Evolutionary conservation across 2,329 filamentous ascomycete species (phyloP), one percentile per base, ranked within the genome.

Genomic region (Colletotrichum simmondsii): DNA sequence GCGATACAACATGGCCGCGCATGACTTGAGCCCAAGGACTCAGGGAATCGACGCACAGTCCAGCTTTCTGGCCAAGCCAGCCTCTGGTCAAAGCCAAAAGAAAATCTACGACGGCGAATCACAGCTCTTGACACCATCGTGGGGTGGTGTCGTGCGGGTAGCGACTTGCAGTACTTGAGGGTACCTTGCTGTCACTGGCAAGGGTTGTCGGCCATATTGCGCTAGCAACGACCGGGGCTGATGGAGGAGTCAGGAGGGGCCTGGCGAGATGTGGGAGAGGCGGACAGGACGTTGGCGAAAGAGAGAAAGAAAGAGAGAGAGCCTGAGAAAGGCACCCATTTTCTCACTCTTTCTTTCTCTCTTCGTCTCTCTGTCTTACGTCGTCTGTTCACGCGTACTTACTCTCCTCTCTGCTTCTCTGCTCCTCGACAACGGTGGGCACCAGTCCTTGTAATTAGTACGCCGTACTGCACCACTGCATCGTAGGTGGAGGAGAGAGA

Each of bases 161-260:
- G 49, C 26, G 56, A 58, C 68, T 19, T 65, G 12, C 16, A 49
- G 57, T 73, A 73, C 71, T 66, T 62, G 24, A 28, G 2, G 24
- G 56, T 71, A 73, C 71, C 57, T 72, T 28, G 22, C 66, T 59
- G 49, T 58, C 37, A 54, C n/a, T 32, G 52, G 52, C 61, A 68
- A 63, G 71, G 68, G 49, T 26, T 46, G 26, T 42, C 11, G 35
- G 35, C 57, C 57, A 63, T n/a, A 72, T 24, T 26, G 59, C 71
- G 68, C 71, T 73, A 73, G 62, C 62, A 70, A 37, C 71, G 71
- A 72, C 71, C 61, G 70, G 71, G 60, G 66, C 71, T 61, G 59
- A 32, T 72, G 66, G 60, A 65, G 53, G 65, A 63, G 58, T 63
- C 65, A 19, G 49, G 46, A 62, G 42, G 49, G 35, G 35, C 32